Conservation (phyloP, 2,329 filamentous ascomycete species). For the Colletotrichum neosansevieriae region DNA sequence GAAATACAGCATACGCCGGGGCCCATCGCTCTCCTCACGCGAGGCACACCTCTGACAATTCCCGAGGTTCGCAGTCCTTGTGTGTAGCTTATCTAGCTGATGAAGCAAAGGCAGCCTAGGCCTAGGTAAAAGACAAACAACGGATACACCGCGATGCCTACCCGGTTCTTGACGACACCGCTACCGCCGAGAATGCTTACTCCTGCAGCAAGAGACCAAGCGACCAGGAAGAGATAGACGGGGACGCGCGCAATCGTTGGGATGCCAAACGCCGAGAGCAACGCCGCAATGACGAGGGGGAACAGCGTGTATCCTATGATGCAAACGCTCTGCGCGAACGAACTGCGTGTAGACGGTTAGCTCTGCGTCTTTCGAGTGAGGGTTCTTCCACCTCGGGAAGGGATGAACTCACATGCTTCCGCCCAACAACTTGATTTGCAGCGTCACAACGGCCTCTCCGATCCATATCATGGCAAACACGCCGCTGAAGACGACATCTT, state of each 20-base stretch:
- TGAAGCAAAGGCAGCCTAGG: conserved; percentile 95
- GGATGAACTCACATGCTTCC: conserved; percentile 87
- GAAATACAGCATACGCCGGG: conserved; percentile 23
- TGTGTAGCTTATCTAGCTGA: conserved; percentile 71
- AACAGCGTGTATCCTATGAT: conserved; percentile 99
- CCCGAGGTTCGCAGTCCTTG: neutral
- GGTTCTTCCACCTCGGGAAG: neutral
- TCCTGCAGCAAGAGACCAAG: conserved; percentile 94
- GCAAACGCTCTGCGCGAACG: conserved; percentile 96
- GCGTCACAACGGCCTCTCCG: conserved; percentile 94
- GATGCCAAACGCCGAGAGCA: conserved; percentile 86
- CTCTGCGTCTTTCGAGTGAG: neutral
- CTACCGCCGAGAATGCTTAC: conserved; percentile 96
- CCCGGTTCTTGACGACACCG: conserved; percentile 93
- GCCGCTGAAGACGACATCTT: conserved; percentile 90
- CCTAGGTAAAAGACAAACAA: conserved; percentile 95
- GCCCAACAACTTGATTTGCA: conserved; percentile 96
- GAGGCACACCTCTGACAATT: neutral
- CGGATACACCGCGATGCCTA: conserved; percentile 93
- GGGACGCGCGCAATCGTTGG: conserved; percentile 87
- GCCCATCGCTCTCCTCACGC: neutral
- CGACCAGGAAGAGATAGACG: conserved; percentile 87
- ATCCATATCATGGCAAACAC: conserved; percentile 98
- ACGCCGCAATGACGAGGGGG: conserved; percentile 90
- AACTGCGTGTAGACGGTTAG: conserved; percentile 65